These are phyloP conservation scores for Crithidia fasciculata DNA, from an alignment of 208 protist genomes.

Conservation along the genomic window DNA sequence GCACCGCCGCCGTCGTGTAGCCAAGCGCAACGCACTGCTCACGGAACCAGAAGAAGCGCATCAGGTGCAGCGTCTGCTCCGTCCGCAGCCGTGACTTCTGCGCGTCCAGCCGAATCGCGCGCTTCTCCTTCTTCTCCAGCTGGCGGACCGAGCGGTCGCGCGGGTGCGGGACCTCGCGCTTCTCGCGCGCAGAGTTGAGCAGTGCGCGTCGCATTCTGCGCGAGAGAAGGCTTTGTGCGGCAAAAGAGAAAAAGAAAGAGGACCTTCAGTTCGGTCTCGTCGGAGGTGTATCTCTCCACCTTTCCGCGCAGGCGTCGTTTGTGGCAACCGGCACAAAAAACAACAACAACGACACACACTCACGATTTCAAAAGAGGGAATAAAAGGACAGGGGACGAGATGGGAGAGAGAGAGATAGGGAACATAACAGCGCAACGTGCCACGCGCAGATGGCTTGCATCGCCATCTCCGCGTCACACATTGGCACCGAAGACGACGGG, in stretches of 20 bases:
- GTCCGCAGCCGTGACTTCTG: slow-evolving; percentile 46
- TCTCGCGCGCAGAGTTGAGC: slow-evolving; percentile 37
- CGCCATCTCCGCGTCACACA: no score
- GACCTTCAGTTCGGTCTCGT: background rate
- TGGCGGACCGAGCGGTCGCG: slow-evolving; percentile 78
- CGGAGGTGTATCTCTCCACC: no score
- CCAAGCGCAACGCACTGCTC: slow-evolving; percentile 70
- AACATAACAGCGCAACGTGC: no score
- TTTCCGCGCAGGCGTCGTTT: no score
- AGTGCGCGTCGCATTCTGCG: slow-evolving; percentile 32
- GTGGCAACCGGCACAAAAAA: no score
- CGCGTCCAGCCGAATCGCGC: slow-evolving; percentile 35
- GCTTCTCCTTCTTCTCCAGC: slow-evolving; percentile 63
- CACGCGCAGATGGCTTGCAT: no score
- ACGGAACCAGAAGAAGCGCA: slow-evolving; percentile 82
- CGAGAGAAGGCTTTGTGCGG: background rate
- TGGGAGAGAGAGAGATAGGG: background rate
- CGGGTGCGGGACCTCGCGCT: slow-evolving; percentile 55
- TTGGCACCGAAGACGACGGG: no score
- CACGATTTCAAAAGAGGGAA: no score
- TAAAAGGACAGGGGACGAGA: background rate
- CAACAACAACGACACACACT: no score
- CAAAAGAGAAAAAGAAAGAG: background rate
- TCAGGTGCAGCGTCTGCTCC: slow-evolving; percentile 42
- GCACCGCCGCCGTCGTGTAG: slow-evolving; percentile 33